These are phyloP conservation scores for Talaromyces sp. DNA, from an alignment of 2,329 filamentous ascomycete genomes.

Conservation along the genomic window DNA sequence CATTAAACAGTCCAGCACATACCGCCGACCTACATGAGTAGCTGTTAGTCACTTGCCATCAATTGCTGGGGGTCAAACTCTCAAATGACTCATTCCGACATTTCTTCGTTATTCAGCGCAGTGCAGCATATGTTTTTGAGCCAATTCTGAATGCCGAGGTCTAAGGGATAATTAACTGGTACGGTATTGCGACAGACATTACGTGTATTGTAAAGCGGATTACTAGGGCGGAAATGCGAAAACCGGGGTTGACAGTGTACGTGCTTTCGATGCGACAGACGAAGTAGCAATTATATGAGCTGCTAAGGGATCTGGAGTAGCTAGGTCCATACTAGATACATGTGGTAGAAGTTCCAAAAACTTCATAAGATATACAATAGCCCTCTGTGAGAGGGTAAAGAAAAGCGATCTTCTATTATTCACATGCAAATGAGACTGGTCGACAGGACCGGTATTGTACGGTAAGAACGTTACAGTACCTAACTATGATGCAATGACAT, in stretches of 20 bases:
- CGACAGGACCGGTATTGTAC: background rate
- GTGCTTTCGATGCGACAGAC: too few species aligned
- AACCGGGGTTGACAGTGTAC: conserved; percentile 16
- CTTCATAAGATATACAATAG: background rate
- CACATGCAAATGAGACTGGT: conserved; percentile 12
- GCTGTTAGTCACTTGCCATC: background rate
- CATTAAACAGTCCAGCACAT: background rate
- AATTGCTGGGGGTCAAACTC: background rate
- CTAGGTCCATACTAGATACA: background rate
- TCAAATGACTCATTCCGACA: conserved; percentile 12
- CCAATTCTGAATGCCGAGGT: conserved; percentile 17
- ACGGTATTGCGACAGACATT: background rate
- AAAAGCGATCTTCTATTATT: background rate
- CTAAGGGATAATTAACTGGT: background rate
- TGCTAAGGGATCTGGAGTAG: background rate
- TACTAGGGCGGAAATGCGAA: conserved; percentile 17
- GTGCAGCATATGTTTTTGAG: background rate
- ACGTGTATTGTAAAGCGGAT: conserved; percentile 5
- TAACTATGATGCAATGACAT: background rate
- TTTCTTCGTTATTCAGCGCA: conserved; percentile 8
- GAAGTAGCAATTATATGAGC: background rate
- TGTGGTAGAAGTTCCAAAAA: too few species aligned
- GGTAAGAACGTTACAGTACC: conserved; percentile 1
- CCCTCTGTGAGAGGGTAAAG: background rate
- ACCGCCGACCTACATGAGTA: too few species aligned